A percentile compares a stretch with the other conserved stretches of the same genome.
These are phyloP conservation scores for Thymus mandschuricus DNA, from an alignment of 257 asterid genomes.

Conservation along the genomic window DNA sequence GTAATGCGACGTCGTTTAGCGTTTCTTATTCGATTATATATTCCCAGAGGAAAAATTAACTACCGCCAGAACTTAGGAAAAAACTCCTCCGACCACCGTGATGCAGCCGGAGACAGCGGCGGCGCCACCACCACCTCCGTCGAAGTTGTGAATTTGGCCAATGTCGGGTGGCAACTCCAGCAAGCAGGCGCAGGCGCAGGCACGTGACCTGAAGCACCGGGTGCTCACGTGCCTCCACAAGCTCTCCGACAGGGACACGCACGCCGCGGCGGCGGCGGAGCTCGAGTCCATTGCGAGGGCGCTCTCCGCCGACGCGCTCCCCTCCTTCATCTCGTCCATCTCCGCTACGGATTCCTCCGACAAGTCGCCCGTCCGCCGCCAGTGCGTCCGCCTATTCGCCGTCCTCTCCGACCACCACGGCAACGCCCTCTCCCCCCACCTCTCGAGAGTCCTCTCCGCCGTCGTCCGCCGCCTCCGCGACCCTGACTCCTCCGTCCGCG, in stretches of 20 bases:
- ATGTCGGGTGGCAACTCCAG: background rate
- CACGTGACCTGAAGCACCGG: conserved; percentile 79
- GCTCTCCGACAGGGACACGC: conserved; percentile 90
- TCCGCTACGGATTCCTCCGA: conserved; percentile 78
- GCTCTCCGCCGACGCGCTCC: conserved; percentile 53
- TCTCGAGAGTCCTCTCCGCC: conserved; percentile 72
- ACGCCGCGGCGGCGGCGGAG: conserved; percentile 75
- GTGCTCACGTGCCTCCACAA: conserved; percentile 82
- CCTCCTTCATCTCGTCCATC: conserved; percentile 67
- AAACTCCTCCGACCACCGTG: conserved; percentile 33
- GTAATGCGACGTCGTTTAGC: conserved; percentile 23
- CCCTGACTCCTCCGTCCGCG: conserved; percentile 71
- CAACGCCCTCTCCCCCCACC: conserved; percentile 61
- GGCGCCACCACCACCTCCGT: conserved; percentile 43
- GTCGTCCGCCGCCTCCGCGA: conserved; percentile 82
- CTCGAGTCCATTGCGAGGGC: conserved; percentile 67
- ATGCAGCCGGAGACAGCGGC: conserved; percentile 52
- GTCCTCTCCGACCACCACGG: conserved; percentile 68
- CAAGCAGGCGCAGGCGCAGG: conserved; percentile 53
- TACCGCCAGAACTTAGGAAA: conserved; percentile 8
- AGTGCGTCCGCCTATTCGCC: conserved; percentile 65
- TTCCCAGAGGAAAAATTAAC: background rate
- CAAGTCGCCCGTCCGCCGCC: conserved; percentile 73
- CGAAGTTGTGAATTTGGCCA: background rate
- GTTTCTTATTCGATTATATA: background rate